Evolutionary conservation across 2,329 filamentous ascomycete species (phyloP).

Genomic region (Dothistroma septosporum): DNA sequence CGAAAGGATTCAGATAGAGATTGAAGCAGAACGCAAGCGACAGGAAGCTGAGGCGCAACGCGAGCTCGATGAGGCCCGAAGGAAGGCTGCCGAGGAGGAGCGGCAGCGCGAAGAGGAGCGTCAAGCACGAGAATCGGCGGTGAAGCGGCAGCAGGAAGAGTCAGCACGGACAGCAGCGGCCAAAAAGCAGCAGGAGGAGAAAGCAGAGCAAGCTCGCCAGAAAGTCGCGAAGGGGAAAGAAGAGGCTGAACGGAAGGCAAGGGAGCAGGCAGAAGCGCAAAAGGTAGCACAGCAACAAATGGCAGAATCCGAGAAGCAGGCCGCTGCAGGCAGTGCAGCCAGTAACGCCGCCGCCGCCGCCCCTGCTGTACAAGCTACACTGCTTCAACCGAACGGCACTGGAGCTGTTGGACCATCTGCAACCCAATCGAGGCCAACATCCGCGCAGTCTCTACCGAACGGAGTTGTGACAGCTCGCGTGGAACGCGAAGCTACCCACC

Average conservation of each 20-base stretch:
- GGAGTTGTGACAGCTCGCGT: conserved; percentile 7
- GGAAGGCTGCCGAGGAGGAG: conserved; percentile 15
- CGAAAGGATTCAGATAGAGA: conserved; percentile 17
- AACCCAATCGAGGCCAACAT: not conserved
- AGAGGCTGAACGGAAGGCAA: conserved; percentile 3
- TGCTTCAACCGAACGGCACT: not conserved
- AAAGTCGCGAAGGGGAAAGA: conserved; percentile 1
- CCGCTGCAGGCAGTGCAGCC: conserved; percentile 4
- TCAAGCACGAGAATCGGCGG: not conserved
- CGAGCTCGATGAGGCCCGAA: conserved; percentile 12
- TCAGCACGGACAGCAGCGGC: conserved; percentile 6
- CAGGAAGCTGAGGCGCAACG: conserved; percentile 14
- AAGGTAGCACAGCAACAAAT: not conserved
- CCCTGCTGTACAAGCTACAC: not conserved
- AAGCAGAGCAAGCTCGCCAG: conserved; percentile 6
- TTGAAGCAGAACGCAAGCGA: conserved; percentile 13
- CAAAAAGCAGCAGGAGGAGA: conserved; percentile 2
- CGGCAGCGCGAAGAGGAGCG: conserved; percentile 6
- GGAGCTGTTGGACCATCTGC: not conserved
- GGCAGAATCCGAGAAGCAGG: conserved; percentile 6
- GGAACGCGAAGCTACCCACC: conserved; percentile 12
- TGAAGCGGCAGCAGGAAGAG: not conserved
- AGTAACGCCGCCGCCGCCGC: not conserved
- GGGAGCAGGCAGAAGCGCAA: conserved; percentile 12
- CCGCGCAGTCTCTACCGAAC: not conserved